Percentiles rank a stretch among this genome's conserved stretches.
Conservation (phyloP, 1,284 basidiomycete genomes). For the Trametes versicolor region DNA sequence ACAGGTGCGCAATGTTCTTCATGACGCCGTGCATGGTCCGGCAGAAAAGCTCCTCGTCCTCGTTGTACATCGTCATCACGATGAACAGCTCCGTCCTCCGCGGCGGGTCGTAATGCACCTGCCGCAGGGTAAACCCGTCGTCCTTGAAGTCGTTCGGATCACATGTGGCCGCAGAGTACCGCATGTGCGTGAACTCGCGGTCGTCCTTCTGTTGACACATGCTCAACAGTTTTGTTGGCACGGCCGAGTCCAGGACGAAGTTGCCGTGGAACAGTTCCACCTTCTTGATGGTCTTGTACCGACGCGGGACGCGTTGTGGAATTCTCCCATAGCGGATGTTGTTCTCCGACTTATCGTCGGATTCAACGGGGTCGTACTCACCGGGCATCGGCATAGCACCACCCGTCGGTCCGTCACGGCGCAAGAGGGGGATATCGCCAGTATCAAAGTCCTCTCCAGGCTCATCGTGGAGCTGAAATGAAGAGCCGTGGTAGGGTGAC, state of each 20-base stretch:
- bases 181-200: slow-evolving; percentile 94
- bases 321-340: slow-evolving; percentile 87
- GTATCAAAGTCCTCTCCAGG: slow-evolving; percentile 53
- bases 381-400: slow-evolving; percentile 51
- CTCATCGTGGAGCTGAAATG: slow-evolving; percentile 52
- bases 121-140: slow-evolving; percentile 84
- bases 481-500: slow-evolving; percentile 27
- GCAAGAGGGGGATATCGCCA: slow-evolving; percentile 73
- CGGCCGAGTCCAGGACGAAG: slow-evolving; percentile 87
- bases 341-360: slow-evolving; percentile 52
- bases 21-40: slow-evolving; percentile 94
- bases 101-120: slow-evolving; percentile 84
- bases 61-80: slow-evolving; percentile 85
- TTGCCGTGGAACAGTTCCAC: slow-evolving; percentile 94
- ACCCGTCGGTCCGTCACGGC: slow-evolving; percentile 51
- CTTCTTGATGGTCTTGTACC: slow-evolving; percentile 92
- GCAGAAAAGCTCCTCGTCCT: slow-evolving; percentile 81
- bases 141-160: slow-evolving; percentile 91
- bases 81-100: slow-evolving; percentile 87
- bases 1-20: slow-evolving; percentile 87
- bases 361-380: slow-evolving; percentile 52
- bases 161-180: slow-evolving; percentile 93
- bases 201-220: slow-evolving; percentile 80
- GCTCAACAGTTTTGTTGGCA: slow-evolving; percentile 86
- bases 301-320: slow-evolving; percentile 84